Conservation (phyloP, 805 yeast genomes). For the Metschnikowia chrysomelidarum region DNA sequence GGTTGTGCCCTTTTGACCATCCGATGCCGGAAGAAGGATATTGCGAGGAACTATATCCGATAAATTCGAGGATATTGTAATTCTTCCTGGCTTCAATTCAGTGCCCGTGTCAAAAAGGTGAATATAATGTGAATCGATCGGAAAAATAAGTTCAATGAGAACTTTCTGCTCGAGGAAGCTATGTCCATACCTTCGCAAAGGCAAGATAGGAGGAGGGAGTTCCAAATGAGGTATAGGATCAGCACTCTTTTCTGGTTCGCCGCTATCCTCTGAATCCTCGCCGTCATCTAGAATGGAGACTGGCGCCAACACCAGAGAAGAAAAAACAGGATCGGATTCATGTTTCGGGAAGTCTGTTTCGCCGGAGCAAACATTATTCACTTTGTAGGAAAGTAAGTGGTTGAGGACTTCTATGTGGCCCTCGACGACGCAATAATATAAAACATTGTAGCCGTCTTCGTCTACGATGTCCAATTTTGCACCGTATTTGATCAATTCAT, state of each 20-base stretch:
- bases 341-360: slow-evolving; percentile 11
- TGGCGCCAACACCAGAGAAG: slow-evolving; percentile 10
- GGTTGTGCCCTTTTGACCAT: slow-evolving; percentile 44
- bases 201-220: slow-evolving; percentile 94
- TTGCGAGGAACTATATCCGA: slow-evolving; percentile 88
- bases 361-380: too few relatives aligned
- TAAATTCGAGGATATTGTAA: slow-evolving; percentile 73
- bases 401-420: slow-evolving; percentile 85
- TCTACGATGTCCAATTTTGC: slow-evolving; percentile 71
- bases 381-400: slow-evolving; percentile 50
- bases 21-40: slow-evolving; percentile 72
- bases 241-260: slow-evolving; percentile 35
- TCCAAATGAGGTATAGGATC: slow-evolving; percentile 88
- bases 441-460: slow-evolving; percentile 74
- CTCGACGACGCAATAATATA: slow-evolving; percentile 91
- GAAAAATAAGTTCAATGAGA: slow-evolving; percentile 72
- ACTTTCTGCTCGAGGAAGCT: slow-evolving; percentile 90
- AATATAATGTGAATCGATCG: slow-evolving; percentile 46
- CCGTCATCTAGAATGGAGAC: slow-evolving; percentile 29
- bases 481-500: slow-evolving; percentile 66
- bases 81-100: slow-evolving; percentile 66
- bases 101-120: slow-evolving; percentile 42
- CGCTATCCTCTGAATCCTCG: slow-evolving; percentile 41
- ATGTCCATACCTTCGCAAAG: slow-evolving; percentile 91
- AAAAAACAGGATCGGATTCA: background rate